A percentile compares a stretch with the other conserved stretches of the same genome.
Evolutionary conservation across 1,284 basidiomycete species (phyloP).

Genomic region (Fistulina hepatica): DNA sequence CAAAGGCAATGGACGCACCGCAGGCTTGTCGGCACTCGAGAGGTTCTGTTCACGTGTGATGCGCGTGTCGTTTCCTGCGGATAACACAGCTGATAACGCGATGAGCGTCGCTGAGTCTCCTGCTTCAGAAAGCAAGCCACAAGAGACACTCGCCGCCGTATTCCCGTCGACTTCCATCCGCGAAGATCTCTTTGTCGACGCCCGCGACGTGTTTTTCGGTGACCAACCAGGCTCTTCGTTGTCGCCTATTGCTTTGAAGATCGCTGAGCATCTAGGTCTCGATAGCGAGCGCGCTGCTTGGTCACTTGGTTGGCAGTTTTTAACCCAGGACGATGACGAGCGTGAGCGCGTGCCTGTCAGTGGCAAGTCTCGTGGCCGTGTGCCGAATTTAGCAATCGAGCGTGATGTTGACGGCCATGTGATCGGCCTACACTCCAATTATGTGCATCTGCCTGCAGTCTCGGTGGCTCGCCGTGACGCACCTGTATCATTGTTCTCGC

Average conservation of each 20-base stretch:
- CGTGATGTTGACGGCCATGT: constrained; percentile 53
- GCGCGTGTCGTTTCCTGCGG: constrained; percentile 41
- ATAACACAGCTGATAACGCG: constrained; percentile 19
- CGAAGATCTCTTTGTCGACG: constrained; percentile 87
- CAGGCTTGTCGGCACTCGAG: constrained; percentile 81
- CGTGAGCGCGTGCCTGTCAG: too few relatives aligned
- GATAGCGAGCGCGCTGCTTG: constrained; percentile 48
- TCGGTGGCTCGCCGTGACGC: constrained; percentile 17
- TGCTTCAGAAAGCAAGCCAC: neutral
- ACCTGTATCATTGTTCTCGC: too few relatives aligned
- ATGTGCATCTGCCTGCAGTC: constrained; percentile 41
- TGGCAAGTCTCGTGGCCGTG: too few relatives aligned
- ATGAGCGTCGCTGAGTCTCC: constrained; percentile 37
- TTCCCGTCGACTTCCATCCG: constrained; percentile 73
- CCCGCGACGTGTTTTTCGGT: constrained; percentile 89
- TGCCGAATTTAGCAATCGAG: constrained; percentile 60
- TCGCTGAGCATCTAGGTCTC: constrained; percentile 60
- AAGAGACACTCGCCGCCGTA: constrained; percentile 28
- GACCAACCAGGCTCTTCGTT: constrained; percentile 48
- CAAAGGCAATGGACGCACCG: constrained; percentile 43
- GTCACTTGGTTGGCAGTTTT: too few relatives aligned
- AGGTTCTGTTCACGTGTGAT: constrained; percentile 79
- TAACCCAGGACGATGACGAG: too few relatives aligned
- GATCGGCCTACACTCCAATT: constrained; percentile 45
- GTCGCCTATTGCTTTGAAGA: constrained; percentile 35